Base-by-base conservation (phyloP, 2,329 filamentous ascomycete genomes). In the Aspergillus aculeatinus region DNA sequence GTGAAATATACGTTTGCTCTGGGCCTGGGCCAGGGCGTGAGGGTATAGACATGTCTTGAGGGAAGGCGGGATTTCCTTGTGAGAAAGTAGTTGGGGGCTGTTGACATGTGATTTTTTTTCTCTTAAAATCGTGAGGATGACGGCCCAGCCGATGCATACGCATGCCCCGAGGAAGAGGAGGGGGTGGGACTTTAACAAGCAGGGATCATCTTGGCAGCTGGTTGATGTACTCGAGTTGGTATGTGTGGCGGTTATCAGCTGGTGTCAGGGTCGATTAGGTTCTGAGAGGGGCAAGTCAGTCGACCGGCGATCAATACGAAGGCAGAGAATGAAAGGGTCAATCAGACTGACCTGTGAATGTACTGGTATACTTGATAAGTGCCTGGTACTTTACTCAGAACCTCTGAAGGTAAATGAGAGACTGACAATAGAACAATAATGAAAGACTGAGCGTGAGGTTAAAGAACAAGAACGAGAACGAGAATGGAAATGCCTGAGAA, bases 81-180 rank as follows among this genome's bases (percentile, higher is more conserved):
- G 11, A 27, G 33, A 25, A 27, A 33, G 42, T 19, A 49, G 49
- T 59, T 47, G 50, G 54, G 58, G 63, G 59, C 59, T 57, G 65
- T 63, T 63, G 63, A 58, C 71, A 72, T 72, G 70, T 73, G 71
- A 72, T 63, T 52, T 68, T 64, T 25, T 65, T 60, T 14, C 55
- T 39, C 5, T 23, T 3, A 3, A 1, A 57, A 63, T 63, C 19
- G 50, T 61, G 42, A 27, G 31, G 27, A 52, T 51, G 58, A 53
- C 48, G 51, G 50, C 49, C 50, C 44, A 56, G 57, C 31, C 54
- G 58, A 48, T 61, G 65, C 63, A 63, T 62, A 65, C 63, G 59
- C 55, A 44, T 44, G 39, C 33, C 57, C 47, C 55, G 58, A 56
- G 50, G 62, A 31, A 39, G 23, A 54, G 48, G 48, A 23, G 55